These are phyloP conservation scores for Irpex sp. DNA, from an alignment of 1,284 basidiomycete genomes.

Conservation along the genomic window DNA sequence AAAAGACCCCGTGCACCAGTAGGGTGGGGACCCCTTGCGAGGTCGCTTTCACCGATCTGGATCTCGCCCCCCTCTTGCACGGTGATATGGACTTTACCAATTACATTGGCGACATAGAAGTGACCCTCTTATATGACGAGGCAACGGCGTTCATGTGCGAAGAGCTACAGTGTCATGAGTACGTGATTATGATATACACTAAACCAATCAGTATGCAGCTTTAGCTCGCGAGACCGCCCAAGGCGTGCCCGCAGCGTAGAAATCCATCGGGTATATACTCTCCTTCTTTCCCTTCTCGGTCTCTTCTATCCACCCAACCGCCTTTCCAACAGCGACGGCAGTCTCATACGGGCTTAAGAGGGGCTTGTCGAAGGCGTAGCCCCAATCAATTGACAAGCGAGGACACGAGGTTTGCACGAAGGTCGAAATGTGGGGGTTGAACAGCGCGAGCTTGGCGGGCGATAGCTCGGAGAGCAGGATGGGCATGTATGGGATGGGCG, in stretches of 20 bases:
- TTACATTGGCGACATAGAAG: neutral
- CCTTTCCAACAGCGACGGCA: conserved; percentile 78
- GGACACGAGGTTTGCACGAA: conserved; percentile 98
- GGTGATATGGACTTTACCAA: neutral
- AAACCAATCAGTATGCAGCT: conserved; percentile 27
- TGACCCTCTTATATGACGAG: no score
- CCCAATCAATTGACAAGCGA: conserved; percentile 97
- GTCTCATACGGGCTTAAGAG: conserved; percentile 95
- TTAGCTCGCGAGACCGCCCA: conserved; percentile 64
- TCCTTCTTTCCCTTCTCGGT: conserved; percentile 34
- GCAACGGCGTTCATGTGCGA: no score
- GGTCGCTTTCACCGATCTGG: no score
- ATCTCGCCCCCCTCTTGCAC: no score
- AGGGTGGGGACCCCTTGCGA: no score
- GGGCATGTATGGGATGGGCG: conserved; percentile 74
- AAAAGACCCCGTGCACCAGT: no score
- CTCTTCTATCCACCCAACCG: conserved; percentile 60
- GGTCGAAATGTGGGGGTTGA: conserved; percentile 76
- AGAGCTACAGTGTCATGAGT: neutral
- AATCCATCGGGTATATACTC: conserved; percentile 91
- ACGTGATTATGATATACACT: conserved; percentile 3
- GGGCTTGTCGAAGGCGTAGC: conserved; percentile 90
- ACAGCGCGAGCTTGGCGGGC: conserved; percentile 87
- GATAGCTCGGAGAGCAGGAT: conserved; percentile 96
- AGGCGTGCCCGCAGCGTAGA: conserved; percentile 78